These are phyloP conservation scores for Schizochytrium sp. DNA, from an alignment of 108 stramenopile species.

Conservation along the genomic window DNA sequence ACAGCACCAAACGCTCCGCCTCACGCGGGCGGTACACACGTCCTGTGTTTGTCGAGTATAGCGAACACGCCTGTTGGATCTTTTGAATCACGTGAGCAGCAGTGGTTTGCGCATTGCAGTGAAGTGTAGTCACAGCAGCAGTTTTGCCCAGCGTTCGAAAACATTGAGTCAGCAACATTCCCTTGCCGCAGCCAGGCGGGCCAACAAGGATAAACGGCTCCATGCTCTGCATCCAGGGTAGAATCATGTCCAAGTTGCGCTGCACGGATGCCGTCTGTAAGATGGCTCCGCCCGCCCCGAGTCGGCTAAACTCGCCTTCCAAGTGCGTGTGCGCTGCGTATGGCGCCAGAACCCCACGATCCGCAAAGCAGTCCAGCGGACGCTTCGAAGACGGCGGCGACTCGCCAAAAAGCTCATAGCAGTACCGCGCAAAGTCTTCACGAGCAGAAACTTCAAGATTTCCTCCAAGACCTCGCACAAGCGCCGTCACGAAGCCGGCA, in stretches of 20 bases:
- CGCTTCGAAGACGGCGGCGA: constrained; percentile 37
- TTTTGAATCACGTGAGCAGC: constrained; percentile 51
- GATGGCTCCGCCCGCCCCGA: constrained; percentile 18
- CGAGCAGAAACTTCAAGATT: constrained; percentile 39
- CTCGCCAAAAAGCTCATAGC: constrained; percentile 43
- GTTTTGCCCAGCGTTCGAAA: neutral
- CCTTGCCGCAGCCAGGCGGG: constrained; percentile 55
- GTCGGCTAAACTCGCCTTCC: neutral
- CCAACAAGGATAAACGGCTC: constrained; percentile 56
- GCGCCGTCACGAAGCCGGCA: constrained; percentile 37
- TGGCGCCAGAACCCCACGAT: constrained; percentile 11
- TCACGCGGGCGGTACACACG: constrained; percentile 55
- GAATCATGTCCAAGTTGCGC: constrained; percentile 33
- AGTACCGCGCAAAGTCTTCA: constrained; percentile 37
- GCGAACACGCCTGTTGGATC: constrained; percentile 45
- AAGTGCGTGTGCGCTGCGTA: neutral
- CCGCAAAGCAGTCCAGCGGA: constrained; percentile 33
- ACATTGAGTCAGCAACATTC: constrained; percentile 36
- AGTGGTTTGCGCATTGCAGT: constrained; percentile 55
- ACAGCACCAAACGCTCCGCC: constrained; percentile 50
- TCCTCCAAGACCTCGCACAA: constrained; percentile 53
- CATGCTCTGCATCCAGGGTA: constrained; percentile 38
- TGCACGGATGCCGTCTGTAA: constrained; percentile 41
- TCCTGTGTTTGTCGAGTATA: constrained; percentile 50
- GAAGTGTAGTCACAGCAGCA: constrained; percentile 35